phyloP scores from a whole-genome alignment of 2,329 filamentous ascomycete species.

The Colletotrichum sp. region DNA sequence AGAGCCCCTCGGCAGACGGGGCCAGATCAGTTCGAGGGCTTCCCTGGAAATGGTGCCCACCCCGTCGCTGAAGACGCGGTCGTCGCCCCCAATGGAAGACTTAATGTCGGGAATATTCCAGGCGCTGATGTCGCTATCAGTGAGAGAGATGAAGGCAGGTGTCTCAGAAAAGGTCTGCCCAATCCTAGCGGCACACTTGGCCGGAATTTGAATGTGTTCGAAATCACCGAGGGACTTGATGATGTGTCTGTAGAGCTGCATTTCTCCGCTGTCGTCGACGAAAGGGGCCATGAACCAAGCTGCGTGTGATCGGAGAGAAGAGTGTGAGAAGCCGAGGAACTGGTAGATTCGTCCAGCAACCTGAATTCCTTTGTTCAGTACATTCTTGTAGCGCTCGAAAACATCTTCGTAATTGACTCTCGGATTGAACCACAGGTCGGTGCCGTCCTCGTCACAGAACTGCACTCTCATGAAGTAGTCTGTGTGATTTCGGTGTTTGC shows the following conservation, averaged over 20 bases:
- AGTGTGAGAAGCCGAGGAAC: conserved; percentile 83
- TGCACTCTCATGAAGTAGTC: conserved; percentile 73
- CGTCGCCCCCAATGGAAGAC: conserved; percentile 39
- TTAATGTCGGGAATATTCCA: conserved; percentile 56
- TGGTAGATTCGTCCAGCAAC: conserved; percentile 68
- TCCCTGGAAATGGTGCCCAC: conserved; percentile 74
- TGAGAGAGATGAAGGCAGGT: conserved; percentile 62
- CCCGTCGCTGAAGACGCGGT: conserved; percentile 77
- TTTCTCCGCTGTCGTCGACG: conserved; percentile 31
- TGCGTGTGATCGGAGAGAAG: conserved; percentile 73
- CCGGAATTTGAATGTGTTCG: conserved; percentile 53
- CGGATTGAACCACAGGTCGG: conserved; percentile 64
- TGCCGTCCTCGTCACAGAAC: conserved; percentile 77
- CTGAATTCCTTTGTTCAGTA: conserved; percentile 64
- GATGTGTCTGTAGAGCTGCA: conserved; percentile 46
- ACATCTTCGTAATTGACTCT: conserved; percentile 51
- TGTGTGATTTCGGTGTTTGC: conserved; percentile 64
- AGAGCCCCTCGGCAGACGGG: conserved; percentile 50
- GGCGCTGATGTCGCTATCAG: conserved; percentile 37
- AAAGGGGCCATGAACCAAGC: conserved; percentile 68
- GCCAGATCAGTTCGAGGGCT: conserved; percentile 66
- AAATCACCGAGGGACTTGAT: conserved; percentile 58
- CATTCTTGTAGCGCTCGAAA: conserved; percentile 62
- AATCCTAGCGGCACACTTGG: conserved; percentile 63
- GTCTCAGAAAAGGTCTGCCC: conserved; percentile 79